These are phyloP conservation scores for Ganoderma lucidum DNA, from an alignment of 1,284 basidiomycete species.

Conservation along the genomic window DNA sequence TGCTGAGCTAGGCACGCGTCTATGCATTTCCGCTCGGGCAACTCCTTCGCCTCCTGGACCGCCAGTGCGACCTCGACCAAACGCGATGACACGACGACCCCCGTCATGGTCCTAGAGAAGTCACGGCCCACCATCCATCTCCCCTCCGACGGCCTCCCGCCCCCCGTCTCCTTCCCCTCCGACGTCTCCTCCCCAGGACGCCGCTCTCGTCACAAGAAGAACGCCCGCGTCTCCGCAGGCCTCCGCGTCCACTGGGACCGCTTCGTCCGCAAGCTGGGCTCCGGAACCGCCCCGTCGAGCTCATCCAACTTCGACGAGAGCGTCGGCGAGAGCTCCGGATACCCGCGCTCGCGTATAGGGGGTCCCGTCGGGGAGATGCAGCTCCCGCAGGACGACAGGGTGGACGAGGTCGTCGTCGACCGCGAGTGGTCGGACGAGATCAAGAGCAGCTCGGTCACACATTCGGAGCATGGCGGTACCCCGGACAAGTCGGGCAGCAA, in stretches of 20 bases:
- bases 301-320: constrained; percentile 50
- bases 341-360: constrained; percentile 30
- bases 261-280: constrained; percentile 52
- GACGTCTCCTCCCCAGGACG: constrained; percentile 24
- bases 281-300: constrained; percentile 51
- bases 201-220: constrained; percentile 41
- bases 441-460: constrained; percentile 53
- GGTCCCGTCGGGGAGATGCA: constrained; percentile 32
- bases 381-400: constrained; percentile 47
- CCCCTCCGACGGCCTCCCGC: constrained; percentile 26
- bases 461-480: constrained; percentile 57
- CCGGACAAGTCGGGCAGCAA: constrained; percentile 56
- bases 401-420: constrained; percentile 79
- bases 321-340: constrained; percentile 49
- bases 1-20: background rate
- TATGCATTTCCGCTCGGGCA: constrained; percentile 33
- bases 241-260: constrained; percentile 52
- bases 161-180: constrained; percentile 30
- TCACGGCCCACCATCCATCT: constrained; percentile 18
- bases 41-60: constrained; percentile 33
- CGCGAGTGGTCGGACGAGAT: constrained; percentile 68
- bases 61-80: constrained; percentile 28
- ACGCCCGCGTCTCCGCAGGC: constrained; percentile 44
- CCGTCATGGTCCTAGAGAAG: constrained; percentile 23
- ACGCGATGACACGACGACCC: constrained; percentile 31